Evolutionary conservation across 2,329 filamentous ascomycete genomes (phyloP), one percentile per base, ranked within the genome.

Genomic region (Colletotrichum ledebouriae): DNA sequence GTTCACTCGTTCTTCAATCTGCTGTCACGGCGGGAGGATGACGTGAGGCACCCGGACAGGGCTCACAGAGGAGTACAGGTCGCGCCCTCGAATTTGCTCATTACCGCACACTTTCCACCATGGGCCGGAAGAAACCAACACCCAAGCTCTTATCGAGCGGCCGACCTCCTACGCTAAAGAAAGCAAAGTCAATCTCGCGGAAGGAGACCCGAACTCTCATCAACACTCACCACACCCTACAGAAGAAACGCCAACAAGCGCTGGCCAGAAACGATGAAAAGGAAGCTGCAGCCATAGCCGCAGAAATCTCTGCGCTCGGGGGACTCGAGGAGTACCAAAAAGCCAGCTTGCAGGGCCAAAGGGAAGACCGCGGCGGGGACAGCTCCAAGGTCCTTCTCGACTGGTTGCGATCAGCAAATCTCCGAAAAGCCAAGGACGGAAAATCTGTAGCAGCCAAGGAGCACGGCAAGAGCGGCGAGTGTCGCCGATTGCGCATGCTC

Each of bases 261-360:
- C 69, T 82, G 29, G 78, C 81, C 22, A 73, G 69, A 15, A 83
- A 83, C 57, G 88, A 88, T 7, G 87, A 92, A 73, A 75, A 78
- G 1, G 81, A 83, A 63, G 84, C 82, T 44, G 77, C 79, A 4
- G 75, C 77, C 1, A 78, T 90, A 20, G 76, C 84, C 22, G 80
- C 82, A 1, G 83, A 91, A 72, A 86, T 92, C 52, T 78, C 84
- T 42, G 81, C 82, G 3, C 77, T 90, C 3, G 90, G 90, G 3
- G 90, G 90, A 0, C 80, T 92, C 25, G 82, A 87, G 59, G 83
- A 82, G 62, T 92, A 92, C 72, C 90, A 92, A 73, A 84, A 86
- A 73, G 90, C 90, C 33, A 92, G 90, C 76, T 82, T 92, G n/a
- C 87, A 90, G 66, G 90, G 90, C 13, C 90, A 92, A 75, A 85